Evolutionary conservation across 257 asterid genomes (phyloP).

Genomic region (Galeopsis tetrahit): DNA sequence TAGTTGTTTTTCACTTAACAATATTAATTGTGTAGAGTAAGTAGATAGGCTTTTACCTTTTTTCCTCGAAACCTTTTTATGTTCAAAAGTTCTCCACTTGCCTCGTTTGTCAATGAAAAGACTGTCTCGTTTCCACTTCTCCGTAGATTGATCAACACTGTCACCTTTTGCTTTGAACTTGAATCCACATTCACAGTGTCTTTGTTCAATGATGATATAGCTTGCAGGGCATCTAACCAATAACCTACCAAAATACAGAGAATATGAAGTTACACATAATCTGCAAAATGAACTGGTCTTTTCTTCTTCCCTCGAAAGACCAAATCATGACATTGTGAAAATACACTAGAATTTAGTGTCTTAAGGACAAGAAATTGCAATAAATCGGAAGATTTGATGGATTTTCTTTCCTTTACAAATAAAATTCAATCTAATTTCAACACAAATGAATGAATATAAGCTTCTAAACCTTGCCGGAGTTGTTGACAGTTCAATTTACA

Average conservation of each 20-base stretch:
- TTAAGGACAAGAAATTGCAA: neutral
- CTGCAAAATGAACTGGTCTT: neutral
- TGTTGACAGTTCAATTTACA: too few relatives aligned
- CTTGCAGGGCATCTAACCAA: slow-evolving; percentile 48
- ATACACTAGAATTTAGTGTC: neutral
- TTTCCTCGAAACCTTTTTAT: slow-evolving; percentile 73
- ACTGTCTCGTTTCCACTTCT: slow-evolving; percentile 74
- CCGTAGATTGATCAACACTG: slow-evolving; percentile 42
- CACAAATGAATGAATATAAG: too few relatives aligned
- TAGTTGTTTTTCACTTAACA: too few relatives aligned
- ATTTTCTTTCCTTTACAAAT: neutral
- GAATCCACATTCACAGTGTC: slow-evolving; percentile 44
- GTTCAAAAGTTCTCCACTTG: slow-evolving; percentile 62
- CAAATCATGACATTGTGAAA: neutral
- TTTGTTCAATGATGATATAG: slow-evolving; percentile 41
- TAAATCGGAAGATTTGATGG: neutral
- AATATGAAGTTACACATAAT: neutral
- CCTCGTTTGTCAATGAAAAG: slow-evolving; percentile 71
- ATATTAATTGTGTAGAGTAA: too few relatives aligned
- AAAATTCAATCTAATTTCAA: neutral
- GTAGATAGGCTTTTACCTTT: slow-evolving; percentile 47
- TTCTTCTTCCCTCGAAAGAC: neutral
- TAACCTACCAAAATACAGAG: slow-evolving; percentile 43
- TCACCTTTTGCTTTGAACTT: slow-evolving; percentile 51
- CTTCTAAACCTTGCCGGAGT: too few relatives aligned